These are phyloP conservation scores for Adansonia digitata DNA, from an alignment of 345 rosid species.

Conservation along the genomic window DNA sequence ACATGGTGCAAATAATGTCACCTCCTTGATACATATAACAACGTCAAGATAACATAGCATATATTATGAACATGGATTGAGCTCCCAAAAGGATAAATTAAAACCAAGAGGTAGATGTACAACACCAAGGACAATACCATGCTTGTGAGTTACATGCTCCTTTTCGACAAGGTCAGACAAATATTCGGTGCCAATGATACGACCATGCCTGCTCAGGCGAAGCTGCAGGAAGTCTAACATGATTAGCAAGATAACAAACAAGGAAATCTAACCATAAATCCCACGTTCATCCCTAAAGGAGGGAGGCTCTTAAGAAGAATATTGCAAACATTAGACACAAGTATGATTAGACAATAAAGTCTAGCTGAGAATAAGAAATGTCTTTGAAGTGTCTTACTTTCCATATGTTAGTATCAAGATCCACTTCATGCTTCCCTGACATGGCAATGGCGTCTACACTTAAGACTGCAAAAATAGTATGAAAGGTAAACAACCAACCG, in stretches of 20 bases:
- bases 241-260: slow-evolving; percentile 20
- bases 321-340: background rate
- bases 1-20: background rate
- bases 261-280: background rate
- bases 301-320: background rate
- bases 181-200: slow-evolving; percentile 89
- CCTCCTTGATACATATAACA: background rate
- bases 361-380: background rate
- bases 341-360: background rate
- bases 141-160: slow-evolving; percentile 65
- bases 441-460: slow-evolving; percentile 98
- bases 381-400: slow-evolving; percentile 75
- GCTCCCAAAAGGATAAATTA: background rate
- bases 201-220: slow-evolving; percentile 81
- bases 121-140: slow-evolving; percentile 46
- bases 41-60: background rate
- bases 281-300: background rate
- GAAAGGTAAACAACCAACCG: slow-evolving; percentile 3
- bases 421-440: slow-evolving; percentile 99
- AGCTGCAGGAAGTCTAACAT: slow-evolving; percentile 59
- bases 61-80: background rate
- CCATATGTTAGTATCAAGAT: slow-evolving; percentile 97
- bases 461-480: slow-evolving; percentile 47
- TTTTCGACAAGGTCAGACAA: slow-evolving; percentile 93
- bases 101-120: slow-evolving; percentile 1